Base-by-base conservation (phyloP, 1,284 basidiomycete species). In the Irpex sp. region DNA sequence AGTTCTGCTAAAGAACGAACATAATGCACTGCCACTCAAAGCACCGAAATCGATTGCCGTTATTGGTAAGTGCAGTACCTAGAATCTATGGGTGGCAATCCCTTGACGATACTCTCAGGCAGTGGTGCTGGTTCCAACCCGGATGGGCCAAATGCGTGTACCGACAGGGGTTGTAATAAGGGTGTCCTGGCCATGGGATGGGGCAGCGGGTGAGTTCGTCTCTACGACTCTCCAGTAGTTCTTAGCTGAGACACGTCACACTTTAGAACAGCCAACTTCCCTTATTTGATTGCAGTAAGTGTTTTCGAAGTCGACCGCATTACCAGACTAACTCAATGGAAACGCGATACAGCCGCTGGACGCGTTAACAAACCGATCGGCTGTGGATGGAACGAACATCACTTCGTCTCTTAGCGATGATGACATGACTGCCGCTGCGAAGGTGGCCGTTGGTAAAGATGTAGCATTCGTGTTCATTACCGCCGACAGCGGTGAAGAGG, bases 1-100 rank as follows among this genome's bases (percentile, higher is more conserved):
- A 1, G 86, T 93, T 5, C 76, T 95, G 26, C 79, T 94, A 58
- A 93, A 93, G 78, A 94, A 94, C 72, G 71, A 70, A 1, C 78
- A 81, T 50, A 74, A 75, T 3, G 75, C 78, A 1, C 77, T 94
- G 0, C 91, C 91, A 1, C 74, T 92, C n/a, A 77, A 76, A 0
- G 76, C 75, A 17, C 83, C 83, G 0, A 76, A 76, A 65, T 78
- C 77, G 4, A 80, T 91, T 58, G 86, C 78, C 0, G 76, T 92
- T 21, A 80, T 90, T 60, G 89, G 89, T 3, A 83, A 81, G 60
- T 60, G n/a, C 4, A 37, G 8, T n/a, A 57, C 43, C 31, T 7
- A 4, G 5, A 19, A 6, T 13, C 15, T 57, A 5, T 26, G 37
- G 17, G 15, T 57, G 7, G 7, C 17, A n/a, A 19, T 17, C 9